These are phyloP conservation scores for Schizophyllum commune DNA, from an alignment of 1,284 basidiomycete genomes.

Conservation along the genomic window DNA sequence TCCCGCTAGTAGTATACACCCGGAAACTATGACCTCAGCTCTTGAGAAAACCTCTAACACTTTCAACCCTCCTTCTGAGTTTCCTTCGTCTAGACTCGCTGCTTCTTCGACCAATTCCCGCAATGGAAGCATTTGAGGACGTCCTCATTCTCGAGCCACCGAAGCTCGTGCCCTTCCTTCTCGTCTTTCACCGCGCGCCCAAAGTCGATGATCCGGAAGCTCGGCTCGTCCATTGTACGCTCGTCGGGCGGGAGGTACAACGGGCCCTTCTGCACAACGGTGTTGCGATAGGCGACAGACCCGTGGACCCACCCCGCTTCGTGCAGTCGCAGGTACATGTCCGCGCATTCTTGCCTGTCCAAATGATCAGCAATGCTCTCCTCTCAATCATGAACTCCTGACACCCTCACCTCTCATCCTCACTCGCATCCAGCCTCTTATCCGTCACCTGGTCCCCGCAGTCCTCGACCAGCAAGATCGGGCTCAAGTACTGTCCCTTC, in stretches of 20 bases:
- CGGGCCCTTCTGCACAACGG: conserved; percentile 11
- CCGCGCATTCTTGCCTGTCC: conserved; percentile 8
- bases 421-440: conserved; percentile 13
- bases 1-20: no score
- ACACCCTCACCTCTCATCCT: neutral
- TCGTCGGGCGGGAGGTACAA: conserved; percentile 4
- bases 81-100: no score
- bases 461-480: conserved; percentile 43
- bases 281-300: conserved; percentile 10
- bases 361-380: neutral
- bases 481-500: conserved; percentile 24
- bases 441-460: conserved; percentile 33
- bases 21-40: no score
- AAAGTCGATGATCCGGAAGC: conserved; percentile 15
- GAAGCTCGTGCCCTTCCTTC: neutral
- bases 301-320: conserved; percentile 11
- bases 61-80: no score
- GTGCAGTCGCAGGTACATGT: conserved; percentile 12
- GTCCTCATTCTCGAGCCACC: neutral
- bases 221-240: neutral
- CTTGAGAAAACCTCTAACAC: no score
- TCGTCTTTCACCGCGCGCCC: conserved; percentile 4
- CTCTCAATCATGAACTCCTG: no score
- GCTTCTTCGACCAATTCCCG: no score
- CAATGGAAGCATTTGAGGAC: neutral